A percentile compares a stretch with the other conserved stretches of the same genome.
Evolutionary conservation across 2,329 filamentous ascomycete species (phyloP).

Genomic region (Diaporthe ilicicola): DNA sequence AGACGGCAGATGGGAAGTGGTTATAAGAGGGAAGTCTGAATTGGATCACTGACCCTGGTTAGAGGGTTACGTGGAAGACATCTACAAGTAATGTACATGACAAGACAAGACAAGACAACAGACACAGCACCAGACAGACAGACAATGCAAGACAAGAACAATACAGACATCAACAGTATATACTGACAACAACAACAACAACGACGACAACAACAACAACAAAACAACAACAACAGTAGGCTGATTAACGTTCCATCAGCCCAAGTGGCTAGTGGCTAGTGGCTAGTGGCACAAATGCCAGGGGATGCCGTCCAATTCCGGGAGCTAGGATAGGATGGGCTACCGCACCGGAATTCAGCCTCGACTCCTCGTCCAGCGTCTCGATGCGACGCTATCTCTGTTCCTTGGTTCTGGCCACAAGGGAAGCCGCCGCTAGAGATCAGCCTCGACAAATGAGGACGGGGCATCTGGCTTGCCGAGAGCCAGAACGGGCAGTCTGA

Average conservation of each 20-base stretch:
- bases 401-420: conserved; percentile 19
- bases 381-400: conserved; percentile 11
- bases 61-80: not conserved
- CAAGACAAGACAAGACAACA: not conserved
- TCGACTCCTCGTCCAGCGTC: not conserved
- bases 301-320: not conserved
- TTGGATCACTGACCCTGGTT: not conserved
- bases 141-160: not conserved
- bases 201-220: too few species aligned
- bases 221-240: too few species aligned
- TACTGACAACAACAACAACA: too few species aligned
- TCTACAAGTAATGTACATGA: not conserved
- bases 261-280: too few species aligned
- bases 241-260: not conserved
- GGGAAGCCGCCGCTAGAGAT: not conserved
- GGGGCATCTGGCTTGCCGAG: not conserved
- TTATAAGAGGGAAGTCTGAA: not conserved
- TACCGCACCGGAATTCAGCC: not conserved
- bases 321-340: not conserved
- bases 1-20: not conserved
- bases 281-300: not conserved
- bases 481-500: conserved; percentile 20
- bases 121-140: not conserved
- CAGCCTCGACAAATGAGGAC: not conserved
- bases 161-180: not conserved